Base-by-base conservation (phyloP, 1,284 basidiomycete genomes). In the Flammula alnicola region DNA sequence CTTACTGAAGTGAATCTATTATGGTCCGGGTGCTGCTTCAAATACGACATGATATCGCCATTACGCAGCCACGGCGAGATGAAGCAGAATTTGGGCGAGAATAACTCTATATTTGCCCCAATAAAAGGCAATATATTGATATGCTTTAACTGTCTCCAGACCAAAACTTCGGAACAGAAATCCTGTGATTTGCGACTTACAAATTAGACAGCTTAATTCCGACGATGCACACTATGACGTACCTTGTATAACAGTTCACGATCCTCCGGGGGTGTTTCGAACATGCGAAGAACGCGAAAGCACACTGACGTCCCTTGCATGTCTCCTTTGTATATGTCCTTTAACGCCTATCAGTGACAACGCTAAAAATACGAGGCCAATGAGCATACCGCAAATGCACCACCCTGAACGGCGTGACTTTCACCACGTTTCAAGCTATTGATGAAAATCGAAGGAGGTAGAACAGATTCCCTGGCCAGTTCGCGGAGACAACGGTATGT, bases 21-120 rank as follows among this genome's bases (percentile, higher is more conserved):
- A 41, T 57, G 57, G 0, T 52, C 36, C 17, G 59, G 59, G 31
- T 59, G 29, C 20, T 29, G 11, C 29, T 52, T 55, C 17, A 61
- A 25, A 47, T 47, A 63, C 3, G 19, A 20, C 23, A 51, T 52
- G 19, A 63, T 46, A 22, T 54, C 53, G 14, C 61, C 58, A 41
- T 64, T 54, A n/a, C 46, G 32, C 47, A 63, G 55, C 62, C 62
- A 66, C 4, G 61, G 59, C 2, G 62, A 59, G 33, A 65, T 47
- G 12, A 65, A 55, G 25, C 52, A 56, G 20, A 60, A 59, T 10
- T 43, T 43, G 14, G 50, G 48, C 17, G 31, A n/a, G 36, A 59
- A 63, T 14, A 56, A 12, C 26, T 52, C 51, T 16, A 40, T 14
- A 26, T 47, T 53, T 20, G 57, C 58, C 7, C 63, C 64, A 22